Base-by-base conservation (phyloP, 768 basidiomycete genomes). In the Serendipita sp. region DNA sequence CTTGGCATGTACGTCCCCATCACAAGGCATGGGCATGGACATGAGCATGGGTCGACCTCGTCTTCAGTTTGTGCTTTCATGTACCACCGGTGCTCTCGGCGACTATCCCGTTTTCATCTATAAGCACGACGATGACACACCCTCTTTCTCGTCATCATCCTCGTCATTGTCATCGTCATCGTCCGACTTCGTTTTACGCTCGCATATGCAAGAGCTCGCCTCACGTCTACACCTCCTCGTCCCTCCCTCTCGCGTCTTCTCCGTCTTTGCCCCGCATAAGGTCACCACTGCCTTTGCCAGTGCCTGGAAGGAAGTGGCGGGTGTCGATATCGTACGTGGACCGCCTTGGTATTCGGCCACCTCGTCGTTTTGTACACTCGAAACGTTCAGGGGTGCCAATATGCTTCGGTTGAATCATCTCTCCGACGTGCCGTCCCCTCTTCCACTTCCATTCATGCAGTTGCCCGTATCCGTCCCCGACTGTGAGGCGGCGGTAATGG, bases 51-150 rank as follows among this genome's bases (percentile, higher is more conserved):
- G 5, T 41, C 41, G 41, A 41, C 41, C 41, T 41, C 41, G 41
- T 10, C 56, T 60, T n/a, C 16, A 60, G 28, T 38, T 60, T 32
- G 56, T 60, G n/a, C 34, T 60, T 8, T 28, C 56, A 4, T 30
- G 18, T 18, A 60, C 56, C 11, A 38, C 28, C 16, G 56, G 56
- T 30, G 13, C 56, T 30, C 56, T 60, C 10, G 56, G 56, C 28
- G 37, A 24, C 28, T 60, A 60, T 38, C 56, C 56, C 16, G n/a
- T 60, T 30, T 60, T 60, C 56, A 60, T 60, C 56, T 60, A 60
- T 30, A 18, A 24, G 16, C 56, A 60, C 16, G 16, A 38, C 48
- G 8, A 18, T 18, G 16, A 24, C 24, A 53, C 48, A 1, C 35
- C 56, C 8, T 28, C 28, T 37, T 32, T 10, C 24, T n/a, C 24